Evolutionary conservation across 768 basidiomycete genomes (phyloP).

Genomic region (Panaeolus papilionaceus): DNA sequence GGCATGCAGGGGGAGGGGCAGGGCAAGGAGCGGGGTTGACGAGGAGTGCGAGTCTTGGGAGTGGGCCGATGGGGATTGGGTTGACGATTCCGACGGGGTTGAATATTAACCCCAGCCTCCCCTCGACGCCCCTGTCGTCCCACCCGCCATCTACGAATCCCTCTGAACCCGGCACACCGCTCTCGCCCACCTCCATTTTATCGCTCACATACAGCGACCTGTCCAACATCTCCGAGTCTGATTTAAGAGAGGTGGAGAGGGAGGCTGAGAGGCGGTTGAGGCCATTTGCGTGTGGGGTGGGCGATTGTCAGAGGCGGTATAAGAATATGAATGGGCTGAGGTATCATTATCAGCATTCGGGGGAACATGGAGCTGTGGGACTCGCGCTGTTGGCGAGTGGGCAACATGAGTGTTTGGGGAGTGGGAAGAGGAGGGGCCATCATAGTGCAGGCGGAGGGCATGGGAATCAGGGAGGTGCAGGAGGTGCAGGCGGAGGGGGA

Average conservation of each 20-base stretch:
- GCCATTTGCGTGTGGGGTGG: slow-evolving; percentile 91
- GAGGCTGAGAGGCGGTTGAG: slow-evolving; percentile 85
- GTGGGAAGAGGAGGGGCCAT: slow-evolving; percentile 27
- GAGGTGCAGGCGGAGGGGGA: slow-evolving; percentile 18
- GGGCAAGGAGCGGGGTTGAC: slow-evolving; percentile 29
- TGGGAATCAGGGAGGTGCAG: slow-evolving; percentile 9
- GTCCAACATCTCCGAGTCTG: slow-evolving; percentile 61
- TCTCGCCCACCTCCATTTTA: slow-evolving; percentile 34
- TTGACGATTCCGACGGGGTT: slow-evolving; percentile 15
- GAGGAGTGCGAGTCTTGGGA: slow-evolving; percentile 31
- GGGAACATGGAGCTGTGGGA: slow-evolving; percentile 92
- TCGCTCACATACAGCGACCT: slow-evolving; percentile 43
- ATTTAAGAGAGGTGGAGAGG: slow-evolving; percentile 74
- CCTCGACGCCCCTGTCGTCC: slow-evolving; percentile 4
- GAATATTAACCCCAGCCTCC: slow-evolving; percentile 17
- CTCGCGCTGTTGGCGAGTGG: slow-evolving; percentile 83
- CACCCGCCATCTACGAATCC: slow-evolving; percentile 16
- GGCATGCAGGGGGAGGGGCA: slow-evolving; percentile 33
- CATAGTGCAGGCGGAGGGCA: slow-evolving; percentile 17
- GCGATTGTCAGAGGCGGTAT: slow-evolving; percentile 86
- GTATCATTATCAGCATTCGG: slow-evolving; percentile 97
- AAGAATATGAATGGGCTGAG: slow-evolving; percentile 98
- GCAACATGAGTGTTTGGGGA: slow-evolving; percentile 53
- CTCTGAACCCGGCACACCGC: slow-evolving; percentile 24
- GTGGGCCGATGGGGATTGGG: slow-evolving; percentile 17